Evolutionary conservation across 805 yeast genomes (phyloP).

Genomic region (Clavispora vitiphila): DNA sequence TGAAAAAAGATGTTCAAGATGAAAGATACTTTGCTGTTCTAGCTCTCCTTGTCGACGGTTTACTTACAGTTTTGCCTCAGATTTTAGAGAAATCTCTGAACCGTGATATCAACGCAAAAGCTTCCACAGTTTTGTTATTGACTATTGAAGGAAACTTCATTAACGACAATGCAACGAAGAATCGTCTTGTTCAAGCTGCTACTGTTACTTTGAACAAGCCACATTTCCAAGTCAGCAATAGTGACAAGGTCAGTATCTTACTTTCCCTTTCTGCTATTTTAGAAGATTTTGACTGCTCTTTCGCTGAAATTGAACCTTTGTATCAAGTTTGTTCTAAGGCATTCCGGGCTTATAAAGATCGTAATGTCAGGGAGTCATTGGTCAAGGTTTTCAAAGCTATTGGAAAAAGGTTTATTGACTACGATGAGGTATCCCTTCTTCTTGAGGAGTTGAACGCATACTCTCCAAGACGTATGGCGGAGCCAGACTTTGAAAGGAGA

Average conservation of each 20-base stretch:
- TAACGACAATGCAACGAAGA: slow-evolving; percentile 49
- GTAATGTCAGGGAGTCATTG: slow-evolving; percentile 56
- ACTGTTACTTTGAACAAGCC: slow-evolving; percentile 59
- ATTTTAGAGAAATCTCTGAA: slow-evolving; percentile 39
- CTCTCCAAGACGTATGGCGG: slow-evolving; percentile 56
- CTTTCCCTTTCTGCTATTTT: slow-evolving; percentile 54
- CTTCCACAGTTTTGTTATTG: slow-evolving; percentile 46
- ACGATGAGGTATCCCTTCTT: slow-evolving; percentile 43
- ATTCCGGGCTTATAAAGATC: slow-evolving; percentile 55
- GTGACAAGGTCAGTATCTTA: slow-evolving; percentile 53
- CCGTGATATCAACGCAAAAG: slow-evolving; percentile 46
- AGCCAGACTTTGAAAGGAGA: slow-evolving; percentile 75
- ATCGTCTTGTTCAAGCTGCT: slow-evolving; percentile 51
- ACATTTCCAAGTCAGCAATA: slow-evolving; percentile 42
- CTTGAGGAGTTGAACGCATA: slow-evolving; percentile 66
- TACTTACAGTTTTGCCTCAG: slow-evolving; percentile 47
- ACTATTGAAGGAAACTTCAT: slow-evolving; percentile 57
- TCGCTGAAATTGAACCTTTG: slow-evolving; percentile 44
- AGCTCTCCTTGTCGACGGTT: slow-evolving; percentile 54
- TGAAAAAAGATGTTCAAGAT: slow-evolving; percentile 31
- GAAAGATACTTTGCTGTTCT: slow-evolving; percentile 44
- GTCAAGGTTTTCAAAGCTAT: slow-evolving; percentile 56
- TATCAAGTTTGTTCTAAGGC: slow-evolving; percentile 51
- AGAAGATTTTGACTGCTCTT: slow-evolving; percentile 46
- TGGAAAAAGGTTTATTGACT: slow-evolving; percentile 44